A percentile compares a stretch with the other conserved stretches of the same genome.
Evolutionary conservation across 2,329 filamentous ascomycete species (phyloP).

Genomic region (Bipolaris bicolor): DNA sequence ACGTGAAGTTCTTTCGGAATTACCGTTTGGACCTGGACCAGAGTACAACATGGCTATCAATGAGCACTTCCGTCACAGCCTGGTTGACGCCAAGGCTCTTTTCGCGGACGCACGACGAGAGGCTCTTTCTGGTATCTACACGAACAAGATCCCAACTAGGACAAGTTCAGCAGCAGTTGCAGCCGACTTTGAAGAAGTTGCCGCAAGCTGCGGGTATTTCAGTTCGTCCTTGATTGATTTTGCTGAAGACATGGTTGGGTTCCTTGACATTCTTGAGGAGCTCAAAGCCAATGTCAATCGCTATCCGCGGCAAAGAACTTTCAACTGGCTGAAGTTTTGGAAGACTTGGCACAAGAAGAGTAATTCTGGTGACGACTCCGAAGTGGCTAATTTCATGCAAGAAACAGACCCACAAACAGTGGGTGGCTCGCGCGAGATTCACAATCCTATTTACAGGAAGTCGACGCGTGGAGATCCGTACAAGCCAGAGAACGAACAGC

Average conservation of each 20-base stretch:
- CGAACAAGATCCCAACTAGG: conserved; percentile 73
- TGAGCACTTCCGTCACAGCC: conserved; percentile 77
- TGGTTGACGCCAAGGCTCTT: conserved; percentile 78
- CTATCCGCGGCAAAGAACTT: conserved; percentile 67
- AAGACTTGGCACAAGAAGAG: conserved; percentile 31
- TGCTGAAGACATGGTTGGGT: conserved; percentile 84
- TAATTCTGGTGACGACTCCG: conserved; percentile 28
- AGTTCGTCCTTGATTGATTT: conserved; percentile 91
- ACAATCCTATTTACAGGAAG: conserved; percentile 42
- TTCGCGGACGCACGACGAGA: conserved; percentile 78
- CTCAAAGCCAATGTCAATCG: conserved; percentile 74
- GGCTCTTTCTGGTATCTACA: conserved; percentile 81
- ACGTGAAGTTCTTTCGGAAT: conserved; percentile 83
- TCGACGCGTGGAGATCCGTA: conserved; percentile 37
- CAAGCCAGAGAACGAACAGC: conserved; percentile 37
- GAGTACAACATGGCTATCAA: conserved; percentile 75
- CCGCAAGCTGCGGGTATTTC: conserved; percentile 96
- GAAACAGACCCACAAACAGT: conserved; percentile 35
- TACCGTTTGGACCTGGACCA: conserved; percentile 76
- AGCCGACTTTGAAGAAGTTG: conserved; percentile 95
- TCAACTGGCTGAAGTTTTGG: conserved; percentile 91
- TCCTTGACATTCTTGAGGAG: conserved; percentile 84
- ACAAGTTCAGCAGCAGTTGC: conserved; percentile 75
- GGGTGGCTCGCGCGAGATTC: conserved; percentile 45
- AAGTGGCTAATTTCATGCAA: conserved; percentile 32